Conservation (phyloP, 2,329 filamentous ascomycete genomes). For the Calycina herbarum region DNA sequence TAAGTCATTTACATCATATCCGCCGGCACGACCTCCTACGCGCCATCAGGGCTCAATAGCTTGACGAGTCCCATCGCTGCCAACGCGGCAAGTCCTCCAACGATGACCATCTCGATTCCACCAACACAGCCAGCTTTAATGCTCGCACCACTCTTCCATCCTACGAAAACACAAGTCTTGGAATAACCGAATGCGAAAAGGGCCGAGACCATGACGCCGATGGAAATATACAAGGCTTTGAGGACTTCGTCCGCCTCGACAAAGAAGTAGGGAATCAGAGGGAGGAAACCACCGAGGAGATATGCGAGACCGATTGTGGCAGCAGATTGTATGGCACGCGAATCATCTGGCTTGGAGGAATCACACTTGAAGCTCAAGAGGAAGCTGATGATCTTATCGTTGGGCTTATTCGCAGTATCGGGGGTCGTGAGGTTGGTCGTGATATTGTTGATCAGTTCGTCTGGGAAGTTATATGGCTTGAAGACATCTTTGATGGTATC, state of each 20-base stretch:
- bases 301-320: slow-evolving; percentile 57
- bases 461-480: slow-evolving; percentile 37
- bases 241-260: slow-evolving; percentile 43
- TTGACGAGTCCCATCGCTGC: slow-evolving; percentile 43
- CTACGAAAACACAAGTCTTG: slow-evolving; percentile 57
- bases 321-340: slow-evolving; percentile 44
- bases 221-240: slow-evolving; percentile 56
- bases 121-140: slow-evolving; percentile 35
- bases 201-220: slow-evolving; percentile 59
- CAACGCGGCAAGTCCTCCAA: slow-evolving; percentile 41
- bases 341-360: slow-evolving; percentile 33
- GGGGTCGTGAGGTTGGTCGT: slow-evolving; percentile 35
- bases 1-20: slow-evolving; percentile 9
- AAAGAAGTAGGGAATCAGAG: slow-evolving; percentile 56
- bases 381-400: slow-evolving; percentile 38
- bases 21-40: neutral
- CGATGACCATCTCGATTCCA: slow-evolving; percentile 44
- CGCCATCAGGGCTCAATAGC: slow-evolving; percentile 30
- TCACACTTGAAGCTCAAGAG: slow-evolving; percentile 41
- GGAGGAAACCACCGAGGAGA: slow-evolving; percentile 57
- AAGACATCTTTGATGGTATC: slow-evolving; percentile 39
- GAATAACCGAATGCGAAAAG: slow-evolving; percentile 65
- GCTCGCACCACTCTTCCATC: slow-evolving; percentile 34
- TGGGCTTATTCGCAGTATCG: slow-evolving; percentile 24
- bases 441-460: slow-evolving; percentile 36